phyloP scores from a whole-genome alignment of 2,329 filamentous ascomycete species.

The Dactylellina sp. region DNA sequence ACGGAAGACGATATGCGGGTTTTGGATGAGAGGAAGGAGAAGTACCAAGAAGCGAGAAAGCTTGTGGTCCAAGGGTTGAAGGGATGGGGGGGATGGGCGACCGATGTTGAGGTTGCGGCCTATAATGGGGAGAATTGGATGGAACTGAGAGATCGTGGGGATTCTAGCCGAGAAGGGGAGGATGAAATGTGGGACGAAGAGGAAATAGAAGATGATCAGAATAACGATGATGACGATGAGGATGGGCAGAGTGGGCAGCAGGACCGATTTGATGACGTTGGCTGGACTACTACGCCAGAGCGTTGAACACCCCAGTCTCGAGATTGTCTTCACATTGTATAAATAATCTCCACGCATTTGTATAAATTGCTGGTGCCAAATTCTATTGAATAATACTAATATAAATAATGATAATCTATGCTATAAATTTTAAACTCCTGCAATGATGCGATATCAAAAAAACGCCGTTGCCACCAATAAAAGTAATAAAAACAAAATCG shows the following conservation, averaged over 20 bases:
- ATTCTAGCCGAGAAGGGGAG: constrained; percentile 4
- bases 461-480: background rate
- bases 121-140: constrained; percentile 50
- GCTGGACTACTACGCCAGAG: background rate
- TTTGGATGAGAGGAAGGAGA: constrained; percentile 17
- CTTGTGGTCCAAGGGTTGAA: constrained; percentile 25
- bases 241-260: background rate
- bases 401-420: background rate
- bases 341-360: no score
- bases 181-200: constrained; percentile 34
- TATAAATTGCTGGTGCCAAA: no score
- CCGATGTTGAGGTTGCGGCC: constrained; percentile 41
- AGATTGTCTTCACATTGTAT: no score
- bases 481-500: background rate
- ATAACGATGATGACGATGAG: constrained; percentile 8
- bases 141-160: constrained; percentile 35
- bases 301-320: background rate
- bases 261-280: background rate
- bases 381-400: background rate
- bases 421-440: constrained; percentile 12
- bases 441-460: constrained; percentile 5
- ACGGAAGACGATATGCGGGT: constrained; percentile 6
- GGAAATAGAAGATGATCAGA: constrained; percentile 10
- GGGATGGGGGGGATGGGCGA: constrained; percentile 52
- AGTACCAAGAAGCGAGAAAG: constrained; percentile 23